These are phyloP conservation scores for Eucalyptus pauciflora DNA, from an alignment of 345 rosid genomes.

Conservation along the genomic window DNA sequence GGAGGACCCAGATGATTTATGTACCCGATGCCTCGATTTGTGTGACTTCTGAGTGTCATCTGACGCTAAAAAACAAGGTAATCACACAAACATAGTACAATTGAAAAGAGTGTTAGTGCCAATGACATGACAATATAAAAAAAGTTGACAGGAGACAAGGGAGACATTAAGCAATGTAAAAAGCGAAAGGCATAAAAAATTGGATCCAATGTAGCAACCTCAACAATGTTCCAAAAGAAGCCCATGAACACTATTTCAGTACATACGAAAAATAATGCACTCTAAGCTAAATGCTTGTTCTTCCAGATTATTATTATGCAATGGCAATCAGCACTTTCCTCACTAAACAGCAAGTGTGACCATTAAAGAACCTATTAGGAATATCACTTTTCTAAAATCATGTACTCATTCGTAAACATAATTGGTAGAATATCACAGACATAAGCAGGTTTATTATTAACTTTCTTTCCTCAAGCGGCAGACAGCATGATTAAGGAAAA, in stretches of 20 bases:
- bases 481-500: neutral
- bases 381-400: neutral
- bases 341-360: neutral
- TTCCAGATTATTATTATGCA: neutral
- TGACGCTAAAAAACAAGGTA: conserved; percentile 34
- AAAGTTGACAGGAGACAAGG: neutral
- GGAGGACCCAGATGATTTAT: conserved; percentile 65
- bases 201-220: conserved; percentile 46
- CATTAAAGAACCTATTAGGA: neutral
- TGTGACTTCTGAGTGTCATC: conserved; percentile 81
- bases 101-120: conserved; percentile 17
- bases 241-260: neutral
- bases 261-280: neutral
- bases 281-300: neutral
- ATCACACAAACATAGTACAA: conserved; percentile 5
- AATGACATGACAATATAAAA: neutral
- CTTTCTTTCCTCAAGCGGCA: neutral
- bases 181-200: conserved; percentile 35
- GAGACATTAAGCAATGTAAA: conserved; percentile 10
- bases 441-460: neutral
- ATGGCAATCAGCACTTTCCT: neutral
- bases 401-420: neutral
- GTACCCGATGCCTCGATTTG: conserved; percentile 61
- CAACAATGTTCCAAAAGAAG: conserved; percentile 4
- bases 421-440: neutral